A percentile compares a stretch with the other conserved stretches of the same genome.
Conservation (phyloP, 192 early-diverging fungal genomes). For the Backusella mclennaniae region DNA sequence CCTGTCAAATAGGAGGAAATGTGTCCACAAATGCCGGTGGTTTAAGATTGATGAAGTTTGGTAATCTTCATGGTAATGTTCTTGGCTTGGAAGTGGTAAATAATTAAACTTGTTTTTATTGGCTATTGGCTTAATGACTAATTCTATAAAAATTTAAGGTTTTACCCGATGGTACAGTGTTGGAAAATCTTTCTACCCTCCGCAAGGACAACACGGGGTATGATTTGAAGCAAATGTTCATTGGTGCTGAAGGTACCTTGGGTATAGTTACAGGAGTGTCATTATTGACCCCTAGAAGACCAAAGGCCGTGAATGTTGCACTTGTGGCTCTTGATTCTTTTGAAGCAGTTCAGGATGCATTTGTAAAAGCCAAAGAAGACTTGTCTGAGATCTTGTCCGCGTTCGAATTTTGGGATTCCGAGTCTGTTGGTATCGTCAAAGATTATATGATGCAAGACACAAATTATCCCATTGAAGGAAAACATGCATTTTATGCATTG, state of each 20-base stretch:
- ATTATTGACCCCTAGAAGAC: constrained; percentile 74
- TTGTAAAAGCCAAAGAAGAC: constrained; percentile 69
- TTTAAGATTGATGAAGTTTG: constrained; percentile 87
- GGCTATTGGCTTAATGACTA: not conserved
- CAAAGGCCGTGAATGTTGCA: constrained; percentile 69
- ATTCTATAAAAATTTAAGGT: constrained; percentile 40
- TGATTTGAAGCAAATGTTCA: constrained; percentile 97
- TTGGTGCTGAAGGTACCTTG: constrained; percentile 94
- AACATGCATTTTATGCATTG: constrained; percentile 84
- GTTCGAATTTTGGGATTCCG: constrained; percentile 95
- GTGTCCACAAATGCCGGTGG: constrained; percentile 98
- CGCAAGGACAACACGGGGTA: constrained; percentile 98
- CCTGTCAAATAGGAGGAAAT: constrained; percentile 97
- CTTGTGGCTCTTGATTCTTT: constrained; percentile 76
- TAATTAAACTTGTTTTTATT: not conserved
- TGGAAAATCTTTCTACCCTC: constrained; percentile 78
- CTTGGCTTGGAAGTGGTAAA: constrained; percentile 87
- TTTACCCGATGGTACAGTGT: constrained; percentile 84
- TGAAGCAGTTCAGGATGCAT: constrained; percentile 78
- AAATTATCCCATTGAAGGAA: constrained; percentile 59
- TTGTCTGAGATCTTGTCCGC: constrained; percentile 93
- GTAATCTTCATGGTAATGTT: constrained; percentile 90
- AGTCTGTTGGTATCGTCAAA: constrained; percentile 69
- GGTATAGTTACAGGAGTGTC: constrained; percentile 94
- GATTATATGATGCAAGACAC: constrained; percentile 56